Conservation (phyloP, 345 rosid species). For the Populus alba region DNA sequence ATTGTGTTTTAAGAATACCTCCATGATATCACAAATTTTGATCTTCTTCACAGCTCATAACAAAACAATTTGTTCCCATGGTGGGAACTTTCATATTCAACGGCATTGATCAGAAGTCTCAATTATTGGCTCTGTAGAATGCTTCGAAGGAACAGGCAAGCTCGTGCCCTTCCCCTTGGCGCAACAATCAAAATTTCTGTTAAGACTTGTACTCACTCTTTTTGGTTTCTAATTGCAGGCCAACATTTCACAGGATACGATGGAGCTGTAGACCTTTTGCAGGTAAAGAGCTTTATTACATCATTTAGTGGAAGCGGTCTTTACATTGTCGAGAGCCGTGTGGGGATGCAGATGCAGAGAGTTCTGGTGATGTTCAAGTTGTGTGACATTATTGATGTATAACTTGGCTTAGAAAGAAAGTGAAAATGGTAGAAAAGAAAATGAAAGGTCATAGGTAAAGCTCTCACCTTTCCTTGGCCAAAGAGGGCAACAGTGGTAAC, state of each 20-base stretch:
- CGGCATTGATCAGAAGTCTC: slow-evolving; percentile 95
- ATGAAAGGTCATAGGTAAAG: background rate
- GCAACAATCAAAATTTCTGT: background rate
- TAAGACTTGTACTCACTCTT: background rate
- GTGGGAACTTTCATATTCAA: slow-evolving; percentile 82
- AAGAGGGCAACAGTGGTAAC: background rate
- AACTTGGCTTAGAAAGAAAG: background rate
- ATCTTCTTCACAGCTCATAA: slow-evolving; percentile 59
- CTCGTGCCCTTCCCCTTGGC: background rate
- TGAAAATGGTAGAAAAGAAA: background rate
- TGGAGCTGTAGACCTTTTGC: background rate
- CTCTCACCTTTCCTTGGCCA: background rate
- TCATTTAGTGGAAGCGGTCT: slow-evolving; percentile 7
- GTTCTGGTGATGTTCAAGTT: background rate
- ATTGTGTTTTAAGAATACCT: no score
- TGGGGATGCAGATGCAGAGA: background rate
- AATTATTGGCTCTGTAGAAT: slow-evolving; percentile 50
- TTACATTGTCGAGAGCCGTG: background rate
- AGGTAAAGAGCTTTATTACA: background rate
- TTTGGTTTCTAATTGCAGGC: slow-evolving; percentile 20
- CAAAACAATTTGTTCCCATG: slow-evolving; percentile 90
- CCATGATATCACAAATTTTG: background rate
- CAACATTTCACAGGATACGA: background rate
- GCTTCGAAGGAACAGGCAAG: background rate
- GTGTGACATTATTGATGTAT: background rate